Base-by-base conservation (phyloP, 345 rosid genomes). In the Euphorbia lathyris region DNA sequence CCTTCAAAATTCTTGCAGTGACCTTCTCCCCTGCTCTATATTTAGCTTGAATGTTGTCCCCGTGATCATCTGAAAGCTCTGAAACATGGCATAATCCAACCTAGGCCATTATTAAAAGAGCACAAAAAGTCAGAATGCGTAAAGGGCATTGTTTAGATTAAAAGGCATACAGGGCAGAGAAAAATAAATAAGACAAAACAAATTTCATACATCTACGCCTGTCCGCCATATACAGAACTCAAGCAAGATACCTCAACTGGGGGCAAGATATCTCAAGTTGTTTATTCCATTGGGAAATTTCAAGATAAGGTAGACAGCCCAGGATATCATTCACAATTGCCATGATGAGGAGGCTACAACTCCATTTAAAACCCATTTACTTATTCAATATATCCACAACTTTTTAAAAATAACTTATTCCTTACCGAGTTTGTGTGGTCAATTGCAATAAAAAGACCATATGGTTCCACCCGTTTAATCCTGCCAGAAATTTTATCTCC, bases 81-180 rank as follows among this genome's bases (percentile, higher is more conserved):
- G 98, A 88, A 58, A 80, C 78, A 74, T 95, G 98, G 73, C 97
- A 95, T 65, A 95, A 84, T 58, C 99, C 99, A 80, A 92, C 98
- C 99, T 95, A 76, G 25, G 66, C 47, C 73, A 60, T 64, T 65
- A 73, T 59, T 23, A 30, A 43, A 25, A 25, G n/a, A 43, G 29
- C 65, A 19, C 29, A 7, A 4, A 23, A 23, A 25, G 36, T 64
- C 13, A 45, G 67, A 64, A 64, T 23, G 13, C 32, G 43, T 27
- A 26, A 74, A 23, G 23, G 17, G 20, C 47, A 9, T 40, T 40
- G 43, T 20, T 59, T n/a, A 3, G 40, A 38, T 20, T 20, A 17
- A 13, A 45, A 30, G 22, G 7, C 2, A 66, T 34, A 66, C 1
- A 12, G 0, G 26, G 23, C 16, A n/a, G n/a, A 11, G 7, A 11